phyloP scores from a whole-genome alignment of 345 rosid genomes.

The Camelina laxa region DNA sequence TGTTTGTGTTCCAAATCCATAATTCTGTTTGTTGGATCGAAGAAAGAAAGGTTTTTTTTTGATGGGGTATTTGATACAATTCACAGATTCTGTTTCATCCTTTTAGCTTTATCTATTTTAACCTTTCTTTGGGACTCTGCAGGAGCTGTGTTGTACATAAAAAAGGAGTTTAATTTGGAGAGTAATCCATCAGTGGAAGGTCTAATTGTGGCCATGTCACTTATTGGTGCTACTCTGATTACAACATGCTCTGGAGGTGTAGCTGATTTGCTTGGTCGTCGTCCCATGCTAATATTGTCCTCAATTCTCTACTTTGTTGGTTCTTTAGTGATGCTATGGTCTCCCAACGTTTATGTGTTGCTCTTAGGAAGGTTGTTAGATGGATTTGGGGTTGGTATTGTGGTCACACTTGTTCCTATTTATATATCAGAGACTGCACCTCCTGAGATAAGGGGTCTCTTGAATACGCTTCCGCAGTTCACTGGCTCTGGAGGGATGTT shows the following conservation, averaged over 20 bases:
- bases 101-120: slow-evolving; percentile 12
- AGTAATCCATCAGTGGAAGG: slow-evolving; percentile 81
- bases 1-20: background rate
- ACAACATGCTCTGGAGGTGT: slow-evolving; percentile 87
- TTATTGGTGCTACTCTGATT: slow-evolving; percentile 87
- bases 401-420: slow-evolving; percentile 86
- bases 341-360: slow-evolving; percentile 83
- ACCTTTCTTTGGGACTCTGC: slow-evolving; percentile 33
- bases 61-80: slow-evolving; percentile 13
- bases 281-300: slow-evolving; percentile 82
- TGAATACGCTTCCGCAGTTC: slow-evolving; percentile 96
- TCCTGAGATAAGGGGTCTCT: slow-evolving; percentile 83
- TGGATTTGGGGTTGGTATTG: slow-evolving; percentile 93
- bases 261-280: slow-evolving; percentile 88
- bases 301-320: slow-evolving; percentile 74
- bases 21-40: background rate
- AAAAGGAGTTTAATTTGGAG: slow-evolving; percentile 79
- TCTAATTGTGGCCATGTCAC: slow-evolving; percentile 88
- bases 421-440: slow-evolving; percentile 98
- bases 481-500: slow-evolving; percentile 95
- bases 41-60: slow-evolving; percentile 4
- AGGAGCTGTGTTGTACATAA: slow-evolving; percentile 95
- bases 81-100: background rate
- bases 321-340: slow-evolving; percentile 89
- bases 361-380: slow-evolving; percentile 90